phyloP scores from a whole-genome alignment of 73 alveolate species.

The Blepharisma japonicum region DNA sequence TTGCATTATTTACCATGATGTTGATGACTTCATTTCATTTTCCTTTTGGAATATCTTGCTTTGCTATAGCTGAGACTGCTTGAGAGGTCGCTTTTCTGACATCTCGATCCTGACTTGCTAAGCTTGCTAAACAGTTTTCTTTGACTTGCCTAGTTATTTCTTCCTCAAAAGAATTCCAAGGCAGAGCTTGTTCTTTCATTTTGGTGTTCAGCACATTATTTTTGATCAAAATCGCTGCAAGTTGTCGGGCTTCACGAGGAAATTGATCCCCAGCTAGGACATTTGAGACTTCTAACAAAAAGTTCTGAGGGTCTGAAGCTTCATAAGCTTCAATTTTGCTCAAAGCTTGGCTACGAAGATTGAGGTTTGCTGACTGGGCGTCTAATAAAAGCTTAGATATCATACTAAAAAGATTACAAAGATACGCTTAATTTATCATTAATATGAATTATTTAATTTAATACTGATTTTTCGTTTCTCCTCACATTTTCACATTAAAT shows the following conservation, averaged over 20 bases:
- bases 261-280: background rate
- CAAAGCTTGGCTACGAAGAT: background rate
- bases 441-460: too few species aligned
- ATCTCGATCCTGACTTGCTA: conserved; percentile 26
- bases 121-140: conserved; percentile 23
- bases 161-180: background rate
- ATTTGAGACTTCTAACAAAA: background rate
- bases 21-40: conserved; percentile 58
- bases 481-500: too few species aligned
- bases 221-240: background rate
- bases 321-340: background rate
- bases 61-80: conserved; percentile 50
- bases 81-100: conserved; percentile 2
- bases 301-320: background rate
- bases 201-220: background rate
- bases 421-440: too few species aligned
- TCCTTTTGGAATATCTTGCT: conserved; percentile 57
- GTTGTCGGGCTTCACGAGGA: background rate
- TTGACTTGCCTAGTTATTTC: background rate
- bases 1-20: conserved; percentile 45
- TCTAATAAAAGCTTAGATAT: background rate
- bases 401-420: too few species aligned
- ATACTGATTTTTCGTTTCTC: too few species aligned
- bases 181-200: too few species aligned
- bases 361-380: conserved; percentile 15